Evolutionary conservation across 352 stramenopile genomes (phyloP).

Genomic region (Pythium rishiriense): DNA sequence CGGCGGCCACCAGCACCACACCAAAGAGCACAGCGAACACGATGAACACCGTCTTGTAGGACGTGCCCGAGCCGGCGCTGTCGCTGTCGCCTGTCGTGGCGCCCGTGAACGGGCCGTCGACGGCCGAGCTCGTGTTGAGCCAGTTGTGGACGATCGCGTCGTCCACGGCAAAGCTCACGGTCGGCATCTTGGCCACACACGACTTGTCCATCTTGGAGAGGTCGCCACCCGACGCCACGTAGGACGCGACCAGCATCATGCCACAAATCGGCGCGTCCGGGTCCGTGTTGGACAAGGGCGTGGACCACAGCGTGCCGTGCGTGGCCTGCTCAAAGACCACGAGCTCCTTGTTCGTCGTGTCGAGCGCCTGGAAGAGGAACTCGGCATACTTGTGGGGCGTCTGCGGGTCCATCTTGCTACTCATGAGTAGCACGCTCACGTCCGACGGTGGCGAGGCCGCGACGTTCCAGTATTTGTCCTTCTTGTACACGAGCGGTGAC

Average conservation of each 20-base stretch:
- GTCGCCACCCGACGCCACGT: slow-evolving; percentile 30
- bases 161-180: slow-evolving; percentile 24
- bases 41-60: slow-evolving; percentile 48
- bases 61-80: slow-evolving; percentile 13
- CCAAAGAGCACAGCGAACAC: slow-evolving; percentile 47
- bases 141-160: slow-evolving; percentile 47
- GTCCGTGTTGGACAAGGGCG: slow-evolving; percentile 26
- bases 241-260: slow-evolving; percentile 39
- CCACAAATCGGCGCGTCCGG: slow-evolving; percentile 34
- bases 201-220: slow-evolving; percentile 34
- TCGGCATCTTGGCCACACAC: slow-evolving; percentile 37
- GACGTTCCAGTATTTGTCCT: slow-evolving; percentile 38
- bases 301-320: slow-evolving; percentile 37
- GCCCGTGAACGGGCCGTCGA: slow-evolving; percentile 40
- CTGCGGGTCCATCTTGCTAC: slow-evolving; percentile 42
- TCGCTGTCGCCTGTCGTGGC: slow-evolving; percentile 14
- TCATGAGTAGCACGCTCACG: slow-evolving; percentile 45
- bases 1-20: slow-evolving; percentile 23
- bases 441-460: slow-evolving; percentile 32
- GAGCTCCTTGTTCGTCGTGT: slow-evolving; percentile 37
- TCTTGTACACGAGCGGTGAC: slow-evolving; percentile 26
- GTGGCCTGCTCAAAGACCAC: slow-evolving; percentile 45
- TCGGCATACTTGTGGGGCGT: slow-evolving; percentile 42
- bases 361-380: slow-evolving; percentile 29
- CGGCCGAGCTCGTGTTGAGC: slow-evolving; percentile 39